These are phyloP conservation scores for Candida fluviatilis DNA, from an alignment of 805 yeast genomes.

Conservation along the genomic window DNA sequence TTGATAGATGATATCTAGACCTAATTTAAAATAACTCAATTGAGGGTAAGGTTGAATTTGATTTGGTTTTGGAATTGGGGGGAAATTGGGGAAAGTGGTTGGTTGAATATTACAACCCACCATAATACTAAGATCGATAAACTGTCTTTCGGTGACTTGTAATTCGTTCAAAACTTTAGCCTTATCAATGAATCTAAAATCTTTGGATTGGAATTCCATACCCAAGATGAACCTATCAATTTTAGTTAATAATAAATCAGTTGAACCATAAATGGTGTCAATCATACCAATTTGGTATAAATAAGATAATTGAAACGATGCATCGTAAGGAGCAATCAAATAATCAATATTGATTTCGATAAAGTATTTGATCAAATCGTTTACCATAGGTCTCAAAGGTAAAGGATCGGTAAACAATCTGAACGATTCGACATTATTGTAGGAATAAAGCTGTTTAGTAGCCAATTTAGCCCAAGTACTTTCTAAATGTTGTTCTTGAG, in stretches of 20 bases:
- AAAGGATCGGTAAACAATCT: slow-evolving; percentile 49
- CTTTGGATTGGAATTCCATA: slow-evolving; percentile 62
- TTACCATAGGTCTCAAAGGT: slow-evolving; percentile 45
- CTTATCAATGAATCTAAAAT: slow-evolving; percentile 65
- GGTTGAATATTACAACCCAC: slow-evolving; percentile 79
- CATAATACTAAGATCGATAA: slow-evolving; percentile 70
- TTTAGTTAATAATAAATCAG: slow-evolving; percentile 64
- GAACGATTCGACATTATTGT: slow-evolving; percentile 42
- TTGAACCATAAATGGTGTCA: slow-evolving; percentile 80
- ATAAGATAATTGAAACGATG: slow-evolving; percentile 78
- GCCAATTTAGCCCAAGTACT: slow-evolving; percentile 35
- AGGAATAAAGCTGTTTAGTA: slow-evolving; percentile 20
- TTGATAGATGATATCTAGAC: slow-evolving; percentile 35
- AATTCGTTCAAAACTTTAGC: slow-evolving; percentile 56
- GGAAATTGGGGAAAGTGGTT: slow-evolving; percentile 50
- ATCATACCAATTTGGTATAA: slow-evolving; percentile 52
- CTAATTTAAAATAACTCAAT: slow-evolving; percentile 37
- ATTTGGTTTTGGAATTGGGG: slow-evolving; percentile 40
- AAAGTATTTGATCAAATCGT: slow-evolving; percentile 56
- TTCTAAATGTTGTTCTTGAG: slow-evolving; percentile 38
- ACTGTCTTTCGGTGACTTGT: slow-evolving; percentile 56
- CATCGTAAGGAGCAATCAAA: slow-evolving; percentile 75
- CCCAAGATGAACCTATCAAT: slow-evolving; percentile 70
- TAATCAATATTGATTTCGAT: slow-evolving; percentile 55
- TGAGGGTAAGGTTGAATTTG: slow-evolving; percentile 38